Percentiles rank a stretch among this genome's conserved stretches.
phyloP scores from a whole-genome alignment of 169 alveolate species.

The Perkinsus olseni region DNA sequence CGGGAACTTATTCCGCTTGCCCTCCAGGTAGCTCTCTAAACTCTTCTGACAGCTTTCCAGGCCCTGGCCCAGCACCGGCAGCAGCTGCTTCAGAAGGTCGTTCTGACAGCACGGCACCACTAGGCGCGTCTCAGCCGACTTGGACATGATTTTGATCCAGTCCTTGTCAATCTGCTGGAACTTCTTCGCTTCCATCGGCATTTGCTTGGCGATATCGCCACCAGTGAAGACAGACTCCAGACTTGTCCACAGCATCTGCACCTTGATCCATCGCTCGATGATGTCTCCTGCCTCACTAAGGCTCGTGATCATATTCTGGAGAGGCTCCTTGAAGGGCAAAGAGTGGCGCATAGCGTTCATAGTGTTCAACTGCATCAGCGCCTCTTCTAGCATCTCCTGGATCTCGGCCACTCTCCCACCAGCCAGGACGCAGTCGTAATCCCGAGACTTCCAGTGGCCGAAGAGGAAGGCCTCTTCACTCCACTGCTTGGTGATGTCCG shows the following conservation, averaged over 20 bases:
- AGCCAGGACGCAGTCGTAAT: constrained; percentile 66
- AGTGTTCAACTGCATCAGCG: constrained; percentile 75
- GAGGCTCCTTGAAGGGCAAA: constrained; percentile 82
- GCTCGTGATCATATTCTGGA: constrained; percentile 62
- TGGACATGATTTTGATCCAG: constrained; percentile 78
- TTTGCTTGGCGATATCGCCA: constrained; percentile 95
- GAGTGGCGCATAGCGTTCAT: constrained; percentile 84
- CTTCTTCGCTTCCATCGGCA: constrained; percentile 91
- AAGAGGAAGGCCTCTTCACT: constrained; percentile 78
- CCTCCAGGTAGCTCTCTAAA: constrained; percentile 86
- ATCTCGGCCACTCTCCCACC: constrained; percentile 79
- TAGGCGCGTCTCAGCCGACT: constrained; percentile 84
- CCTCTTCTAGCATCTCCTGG: constrained; percentile 84
- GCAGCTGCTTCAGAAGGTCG: constrained; percentile 85
- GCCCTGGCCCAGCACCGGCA: constrained; percentile 78
- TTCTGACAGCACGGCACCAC: constrained; percentile 87
- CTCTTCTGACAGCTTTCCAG: constrained; percentile 89
- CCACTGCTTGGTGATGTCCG: constrained; percentile 84
- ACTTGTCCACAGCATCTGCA: constrained; percentile 90
- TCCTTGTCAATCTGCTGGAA: constrained; percentile 86
- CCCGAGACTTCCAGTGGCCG: constrained; percentile 81
- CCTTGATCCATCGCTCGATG: constrained; percentile 92
- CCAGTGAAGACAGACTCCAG: constrained; percentile 92
- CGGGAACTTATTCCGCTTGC: constrained; percentile 94
- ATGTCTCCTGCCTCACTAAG: constrained; percentile 87